Evolutionary conservation across 2,329 filamentous ascomycete species (phyloP).

Genomic region (Calonectria naviculata): DNA sequence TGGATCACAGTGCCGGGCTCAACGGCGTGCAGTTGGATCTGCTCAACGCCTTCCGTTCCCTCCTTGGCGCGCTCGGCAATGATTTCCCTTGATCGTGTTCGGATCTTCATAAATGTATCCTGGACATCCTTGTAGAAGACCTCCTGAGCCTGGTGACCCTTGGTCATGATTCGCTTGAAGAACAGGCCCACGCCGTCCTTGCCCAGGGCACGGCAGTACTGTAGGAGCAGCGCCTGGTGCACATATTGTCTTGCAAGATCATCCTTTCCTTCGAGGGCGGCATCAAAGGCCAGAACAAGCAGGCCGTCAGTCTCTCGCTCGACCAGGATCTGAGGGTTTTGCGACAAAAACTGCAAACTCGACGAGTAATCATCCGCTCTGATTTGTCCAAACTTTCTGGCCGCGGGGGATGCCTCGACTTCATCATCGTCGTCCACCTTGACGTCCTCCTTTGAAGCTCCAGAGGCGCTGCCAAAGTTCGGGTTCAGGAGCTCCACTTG

Average conservation of each 20-base stretch:
- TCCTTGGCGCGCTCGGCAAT: constrained; percentile 63
- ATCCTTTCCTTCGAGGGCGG: constrained; percentile 79
- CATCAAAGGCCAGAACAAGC: constrained; percentile 91
- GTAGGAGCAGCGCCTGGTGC: constrained; percentile 90
- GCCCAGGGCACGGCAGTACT: constrained; percentile 93
- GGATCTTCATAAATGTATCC: constrained; percentile 86
- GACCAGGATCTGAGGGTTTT: constrained; percentile 80
- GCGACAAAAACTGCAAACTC: constrained; percentile 80
- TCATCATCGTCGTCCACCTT: constrained; percentile 72
- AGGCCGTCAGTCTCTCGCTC: constrained; percentile 93
- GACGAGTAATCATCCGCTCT: constrained; percentile 78
- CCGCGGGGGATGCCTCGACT: constrained; percentile 80
- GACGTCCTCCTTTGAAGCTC: constrained; percentile 27
- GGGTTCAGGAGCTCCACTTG: constrained; percentile 84
- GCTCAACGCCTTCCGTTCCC: constrained; percentile 80
- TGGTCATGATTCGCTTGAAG: constrained; percentile 94
- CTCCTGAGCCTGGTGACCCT: constrained; percentile 88
- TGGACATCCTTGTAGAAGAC: constrained; percentile 95
- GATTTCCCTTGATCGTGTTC: constrained; percentile 80
- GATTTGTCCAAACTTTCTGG: constrained; percentile 85
- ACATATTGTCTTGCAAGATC: constrained; percentile 88
- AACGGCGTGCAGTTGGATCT: constrained; percentile 97
- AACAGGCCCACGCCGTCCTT: constrained; percentile 90
- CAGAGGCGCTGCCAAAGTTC: constrained; percentile 46
- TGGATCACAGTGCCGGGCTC: constrained; percentile 93